Base-by-base conservation (phyloP, 106 monocot species). In the Apostasia shenzhenica region DNA sequence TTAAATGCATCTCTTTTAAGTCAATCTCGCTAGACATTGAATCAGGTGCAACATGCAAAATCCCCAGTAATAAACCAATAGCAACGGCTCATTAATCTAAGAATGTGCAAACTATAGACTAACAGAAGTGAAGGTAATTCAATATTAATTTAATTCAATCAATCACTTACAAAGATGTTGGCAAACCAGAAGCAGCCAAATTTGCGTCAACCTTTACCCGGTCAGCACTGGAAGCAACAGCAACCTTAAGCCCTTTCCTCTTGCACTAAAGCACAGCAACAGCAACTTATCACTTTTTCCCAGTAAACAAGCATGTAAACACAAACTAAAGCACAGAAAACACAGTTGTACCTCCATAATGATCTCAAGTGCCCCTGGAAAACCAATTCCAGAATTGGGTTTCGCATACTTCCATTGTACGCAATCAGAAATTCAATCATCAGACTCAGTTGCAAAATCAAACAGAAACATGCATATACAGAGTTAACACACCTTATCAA, bases 221-320 rank as follows among this genome's bases (percentile, higher is more conserved):
- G 55, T 97, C 92, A 57, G 97, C 97, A 80, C 92, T 97, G 40
- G 97, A 97, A 48, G 92, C 92, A 74, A 97, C 92, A 78, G 97
- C 97, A 59, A 97, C 86, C 72, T 92, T 97, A 54, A 97, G 86
- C 47, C 92, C 97, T 54, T 58, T 76, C 45, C 66, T 74, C 75
- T 92, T 97, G 74, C 92, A 97, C 92, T 97, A 62, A 9, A 49
- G 41, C 9, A 68, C 47, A 67, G 42, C 7, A 67, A 45, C 48
- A 48, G 7, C 38, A 64, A 57, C 39, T 47, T 42, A 50, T 54
- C 41, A 41, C 48, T 38, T 43, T 41, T 55, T 57, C 14, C 47
- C 55, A 42, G 55, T 13, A 41, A 42, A 41, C 50, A 47, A 66
- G 50, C 9, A 53, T 55, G 50, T 40, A 57, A 51, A 13, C 11